Evolutionary conservation across 2,329 filamentous ascomycete genomes (phyloP), one percentile per base, ranked within the genome.

Genomic region (Pseudogymnoascus sp.): DNA sequence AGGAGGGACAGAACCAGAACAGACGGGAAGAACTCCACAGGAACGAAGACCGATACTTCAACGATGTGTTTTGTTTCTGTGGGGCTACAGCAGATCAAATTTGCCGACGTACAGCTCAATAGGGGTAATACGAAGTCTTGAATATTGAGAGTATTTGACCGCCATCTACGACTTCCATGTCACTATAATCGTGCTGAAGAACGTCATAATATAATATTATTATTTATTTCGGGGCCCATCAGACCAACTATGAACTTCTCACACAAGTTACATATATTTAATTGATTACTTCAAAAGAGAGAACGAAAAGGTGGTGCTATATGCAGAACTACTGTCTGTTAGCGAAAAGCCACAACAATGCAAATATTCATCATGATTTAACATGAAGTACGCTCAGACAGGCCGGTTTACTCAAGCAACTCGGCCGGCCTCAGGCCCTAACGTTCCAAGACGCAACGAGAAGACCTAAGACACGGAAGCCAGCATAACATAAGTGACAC

Each of bases 361-460:
- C 28, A 33, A 35, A 21, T 55, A 33, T 55, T 35, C 49, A 35
- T 33, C 16, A 55, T 55, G 21, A 35, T 55, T 55, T 6, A 55
- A 55, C 9, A 35, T 14, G 9, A 64, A 63, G 38, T 60, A 59
- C 69, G 76, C 76, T 85, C 83, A 88, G 86, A 84, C 78, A 83
- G 87, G 84, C 86, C 83, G 75, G 70, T 83, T 83, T 87, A 88
- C 81, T 88, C 86, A 88, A 81, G 81, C 84, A 81, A 78, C 76
- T 74, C 78, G 74, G 74, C 85, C 85, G 84, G 84, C 82, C 78
- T 74, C 75, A 73, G 71, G 74, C 69, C 72, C 71, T 70, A 67
- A 72, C 72, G 75, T 72, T 73, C 77, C 82, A 83, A 84, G 82
- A 90, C 87, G 86, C 77, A 78, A 76, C 77, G 77, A 71, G 75